Evolutionary conservation across 1,139 yeast species (phyloP), one percentile per base, ranked within the genome.

Genomic region (Hyphopichia khmerensis): DNA sequence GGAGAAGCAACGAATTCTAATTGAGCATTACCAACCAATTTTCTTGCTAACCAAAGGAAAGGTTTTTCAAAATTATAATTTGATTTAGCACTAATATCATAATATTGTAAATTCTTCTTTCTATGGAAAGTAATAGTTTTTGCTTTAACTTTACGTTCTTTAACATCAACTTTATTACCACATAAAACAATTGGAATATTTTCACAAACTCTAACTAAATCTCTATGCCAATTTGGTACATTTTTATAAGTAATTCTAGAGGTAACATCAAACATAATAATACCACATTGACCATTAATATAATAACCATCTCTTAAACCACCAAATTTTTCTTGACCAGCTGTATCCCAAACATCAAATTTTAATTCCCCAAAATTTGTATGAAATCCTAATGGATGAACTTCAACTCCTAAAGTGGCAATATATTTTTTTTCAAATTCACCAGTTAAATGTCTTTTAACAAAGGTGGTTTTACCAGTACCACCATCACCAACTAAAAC

Each of bases 221-320:
- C 99, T 75, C 95, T 81, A 84, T 93, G 97, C 99, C 99, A 95
- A 87, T 93, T 95, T 71, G 99, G 99, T 68, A 95, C 99, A 73
- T 95, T 95, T 81, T 93, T 95, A 80, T 95, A 95, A 59, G 99
- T 95, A 77, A 95, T 93, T 82, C 99, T 90, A 43, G 98, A 90
- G 50, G 99, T 95, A 52, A 95, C 99, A 75, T 95, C 99, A 68
- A 95, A 95, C 99, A 95, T 95, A 72, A 95, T 95, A 77, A 95
- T 93, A 77, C 98, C 99, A 82, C 99, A 95, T 77, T 95, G 97
- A 65, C 99, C 99, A 70, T 93, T 91, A 70, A 95, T 93, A 77
- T 95, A 93, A 80, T 95, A 93, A 67, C 99, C 99, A 65, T 93
- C 99, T 82, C 99, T 91, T 65, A 95, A 81, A 62, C 99, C 99